Conservation (phyloP, 2,329 filamentous ascomycete genomes). For the Rhinocladiella similis region DNA sequence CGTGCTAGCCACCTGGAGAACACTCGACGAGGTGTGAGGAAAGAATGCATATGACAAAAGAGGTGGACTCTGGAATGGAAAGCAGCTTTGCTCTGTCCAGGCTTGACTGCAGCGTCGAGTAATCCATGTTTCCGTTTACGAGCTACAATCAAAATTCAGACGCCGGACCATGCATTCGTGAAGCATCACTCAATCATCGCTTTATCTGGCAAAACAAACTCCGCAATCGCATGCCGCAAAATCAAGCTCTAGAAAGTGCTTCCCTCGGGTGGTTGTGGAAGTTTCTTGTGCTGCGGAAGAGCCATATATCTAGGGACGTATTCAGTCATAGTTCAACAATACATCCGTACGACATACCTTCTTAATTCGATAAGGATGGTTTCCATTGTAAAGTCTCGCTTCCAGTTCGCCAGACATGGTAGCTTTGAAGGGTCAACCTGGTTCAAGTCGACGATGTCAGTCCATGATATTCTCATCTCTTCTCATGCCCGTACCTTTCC, state of each 20-base stretch:
- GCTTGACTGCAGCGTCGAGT: not conserved
- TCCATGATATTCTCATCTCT: not conserved
- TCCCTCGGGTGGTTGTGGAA: constrained; percentile 89
- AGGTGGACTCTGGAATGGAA: not conserved
- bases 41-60: too few species aligned
- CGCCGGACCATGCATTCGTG: constrained; percentile 19
- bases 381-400: constrained; percentile 91
- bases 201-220: constrained; percentile 10
- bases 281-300: constrained; percentile 85
- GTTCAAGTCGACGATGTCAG: not conserved
- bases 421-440: constrained; percentile 82
- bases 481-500: constrained; percentile 60
- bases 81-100: not conserved
- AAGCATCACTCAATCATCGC: constrained; percentile 18
- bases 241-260: constrained; percentile 50
- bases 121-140: not conserved
- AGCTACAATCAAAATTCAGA: constrained; percentile 1
- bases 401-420: constrained; percentile 86
- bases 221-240: constrained; percentile 21
- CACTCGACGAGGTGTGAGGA: too few species aligned
- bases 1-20: too few species aligned
- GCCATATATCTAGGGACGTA: constrained; percentile 81
- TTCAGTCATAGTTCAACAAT: constrained; percentile 16
- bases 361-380: constrained; percentile 84
- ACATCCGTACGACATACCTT: constrained; percentile 54